Conservation (phyloP, 2,329 filamentous ascomycete species). For the Cytospora mali region DNA sequence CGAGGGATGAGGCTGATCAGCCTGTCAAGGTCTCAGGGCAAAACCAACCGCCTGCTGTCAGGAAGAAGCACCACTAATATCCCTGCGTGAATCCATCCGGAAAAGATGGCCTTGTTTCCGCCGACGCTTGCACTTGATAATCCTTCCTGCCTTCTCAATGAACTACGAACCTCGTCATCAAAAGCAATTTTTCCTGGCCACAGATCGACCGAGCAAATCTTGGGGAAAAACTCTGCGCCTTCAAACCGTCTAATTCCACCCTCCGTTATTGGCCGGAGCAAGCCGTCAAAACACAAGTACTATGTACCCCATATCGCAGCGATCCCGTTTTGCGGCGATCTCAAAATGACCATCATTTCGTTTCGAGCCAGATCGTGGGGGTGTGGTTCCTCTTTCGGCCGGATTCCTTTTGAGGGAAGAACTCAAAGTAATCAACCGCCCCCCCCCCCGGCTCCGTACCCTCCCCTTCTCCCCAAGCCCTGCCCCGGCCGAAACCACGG, state of each 20-base stretch:
- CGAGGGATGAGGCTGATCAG: constrained; percentile 13
- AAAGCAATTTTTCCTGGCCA: neutral
- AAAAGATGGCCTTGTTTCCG: constrained; percentile 7
- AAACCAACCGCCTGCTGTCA: constrained; percentile 6
- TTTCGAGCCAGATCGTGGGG: constrained; percentile 16
- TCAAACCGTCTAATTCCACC: neutral
- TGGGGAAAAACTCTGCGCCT: neutral
- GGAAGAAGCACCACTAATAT: neutral
- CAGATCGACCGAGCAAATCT: neutral
- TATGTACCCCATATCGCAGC: neutral
- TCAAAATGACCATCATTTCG: constrained; percentile 20
- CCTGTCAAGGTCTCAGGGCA: constrained; percentile 4
- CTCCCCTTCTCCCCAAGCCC: no score
- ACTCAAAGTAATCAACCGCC: no score
- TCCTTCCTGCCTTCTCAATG: neutral
- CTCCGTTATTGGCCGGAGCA: neutral
- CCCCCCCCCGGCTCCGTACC: no score
- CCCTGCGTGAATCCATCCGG: constrained; percentile 17
- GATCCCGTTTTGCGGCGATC: constrained; percentile 20
- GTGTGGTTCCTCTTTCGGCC: constrained; percentile 15
- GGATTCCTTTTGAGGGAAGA: constrained; percentile 2
- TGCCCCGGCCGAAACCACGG: constrained; percentile 21
- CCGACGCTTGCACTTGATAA: no score
- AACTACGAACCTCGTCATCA: neutral
- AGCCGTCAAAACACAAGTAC: neutral